Percentiles rank a stretch among this genome's conserved stretches.
These are phyloP conservation scores for Royoungia palumana DNA, from an alignment of 768 basidiomycete species.

Conservation along the genomic window DNA sequence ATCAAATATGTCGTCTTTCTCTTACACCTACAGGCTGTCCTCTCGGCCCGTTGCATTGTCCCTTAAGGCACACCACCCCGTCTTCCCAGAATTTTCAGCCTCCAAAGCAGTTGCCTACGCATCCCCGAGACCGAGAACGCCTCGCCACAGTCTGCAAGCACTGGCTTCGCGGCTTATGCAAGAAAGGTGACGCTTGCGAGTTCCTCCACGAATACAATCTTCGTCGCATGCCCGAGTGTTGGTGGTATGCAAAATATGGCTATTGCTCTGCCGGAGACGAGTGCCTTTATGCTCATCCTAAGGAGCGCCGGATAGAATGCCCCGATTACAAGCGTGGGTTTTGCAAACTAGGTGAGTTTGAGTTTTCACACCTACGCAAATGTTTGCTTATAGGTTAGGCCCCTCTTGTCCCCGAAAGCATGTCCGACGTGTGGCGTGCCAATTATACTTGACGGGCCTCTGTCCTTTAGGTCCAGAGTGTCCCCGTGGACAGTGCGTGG, in stretches of 20 bases:
- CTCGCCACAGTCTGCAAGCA: conserved; percentile 96
- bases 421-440: conserved; percentile 86
- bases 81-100: conserved; percentile 89
- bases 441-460: conserved; percentile 87
- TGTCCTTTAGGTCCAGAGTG: conserved; percentile 91
- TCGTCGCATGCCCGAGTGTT: conserved; percentile 96
- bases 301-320: conserved; percentile 88
- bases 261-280: conserved; percentile 97
- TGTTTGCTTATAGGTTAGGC: conserved; percentile 43
- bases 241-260: conserved; percentile 98
- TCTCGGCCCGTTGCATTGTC: conserved; percentile 87
- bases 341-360: conserved; percentile 77
- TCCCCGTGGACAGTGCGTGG: conserved; percentile 80
- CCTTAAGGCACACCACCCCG: conserved; percentile 86
- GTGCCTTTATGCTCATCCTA: conserved; percentile 94
- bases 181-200: conserved; percentile 97
- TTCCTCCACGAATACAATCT: conserved; percentile 99
- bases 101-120: conserved; percentile 74
- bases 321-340: conserved; percentile 96
- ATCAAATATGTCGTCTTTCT: conserved; percentile 88
- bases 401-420: conserved; percentile 90
- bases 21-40: conserved; percentile 85
- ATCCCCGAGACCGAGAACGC: conserved; percentile 80
- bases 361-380: conserved; percentile 2
- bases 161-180: conserved; percentile 96